A percentile compares a stretch with the other conserved stretches of the same genome.
phyloP scores from a whole-genome alignment of 139 green algal genomes.

The Ettlia oleoabundans region DNA sequence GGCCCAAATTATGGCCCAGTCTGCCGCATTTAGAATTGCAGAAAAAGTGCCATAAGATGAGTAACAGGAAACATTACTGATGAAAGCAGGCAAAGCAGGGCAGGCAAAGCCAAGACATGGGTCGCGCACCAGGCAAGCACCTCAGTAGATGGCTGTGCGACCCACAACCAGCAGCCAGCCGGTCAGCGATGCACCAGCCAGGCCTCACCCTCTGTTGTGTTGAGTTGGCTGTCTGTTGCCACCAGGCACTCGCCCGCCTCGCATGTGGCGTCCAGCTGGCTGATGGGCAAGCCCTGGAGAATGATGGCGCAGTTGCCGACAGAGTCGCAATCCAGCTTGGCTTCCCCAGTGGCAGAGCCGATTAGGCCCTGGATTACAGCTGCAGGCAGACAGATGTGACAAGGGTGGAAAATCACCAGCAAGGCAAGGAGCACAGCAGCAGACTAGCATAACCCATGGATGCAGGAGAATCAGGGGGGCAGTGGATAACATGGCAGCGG shows the following conservation, averaged over 20 bases:
- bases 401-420: background rate
- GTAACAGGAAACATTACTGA: too few species aligned
- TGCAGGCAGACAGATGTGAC: background rate
- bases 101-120: background rate
- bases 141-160: too few species aligned
- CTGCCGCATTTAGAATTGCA: too few species aligned
- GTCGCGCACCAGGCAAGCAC: background rate
- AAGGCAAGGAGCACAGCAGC: background rate
- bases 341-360: background rate
- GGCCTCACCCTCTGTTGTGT: background rate
- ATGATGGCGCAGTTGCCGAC: constrained; percentile 15
- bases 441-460: background rate
- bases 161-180: too few species aligned
- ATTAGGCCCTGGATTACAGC: constrained; percentile 22
- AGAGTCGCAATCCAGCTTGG: constrained; percentile 10
- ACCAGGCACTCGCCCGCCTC: constrained; percentile 42
- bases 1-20: too few species aligned
- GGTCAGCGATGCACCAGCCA: too few species aligned
- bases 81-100: background rate
- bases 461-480: too few species aligned
- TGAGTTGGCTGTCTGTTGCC: background rate
- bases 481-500: too few species aligned
- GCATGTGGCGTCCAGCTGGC: constrained; percentile 37
- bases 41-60: too few species aligned
- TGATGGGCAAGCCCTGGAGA: constrained; percentile 33